Percentiles rank a stretch among this genome's conserved stretches.
Conservation (phyloP, 768 basidiomycete genomes). For the Udeniomyces megalosporus region DNA sequence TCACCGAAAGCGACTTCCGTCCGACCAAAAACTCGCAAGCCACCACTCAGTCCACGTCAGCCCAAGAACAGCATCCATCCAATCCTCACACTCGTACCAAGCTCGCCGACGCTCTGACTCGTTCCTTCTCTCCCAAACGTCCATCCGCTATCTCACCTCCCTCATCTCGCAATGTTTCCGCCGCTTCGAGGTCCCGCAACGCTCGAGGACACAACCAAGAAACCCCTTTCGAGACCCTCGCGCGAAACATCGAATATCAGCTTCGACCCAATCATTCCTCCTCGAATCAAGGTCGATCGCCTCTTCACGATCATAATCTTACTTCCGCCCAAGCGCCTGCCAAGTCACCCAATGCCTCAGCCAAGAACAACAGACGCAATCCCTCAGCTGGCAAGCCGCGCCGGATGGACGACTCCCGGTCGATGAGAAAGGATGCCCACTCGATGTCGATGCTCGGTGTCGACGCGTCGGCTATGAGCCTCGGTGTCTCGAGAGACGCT, state of each 20-base stretch:
- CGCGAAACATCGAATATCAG: slow-evolving; percentile 11
- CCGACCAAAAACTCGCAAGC: neutral
- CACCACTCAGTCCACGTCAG: neutral
- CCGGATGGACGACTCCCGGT: too few relatives aligned
- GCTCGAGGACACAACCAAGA: neutral
- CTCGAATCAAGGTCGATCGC: neutral
- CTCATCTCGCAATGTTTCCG: neutral
- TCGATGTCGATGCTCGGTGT: neutral
- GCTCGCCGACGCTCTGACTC: slow-evolving; percentile 16
- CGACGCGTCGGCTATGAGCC: neutral
- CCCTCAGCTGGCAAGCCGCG: too few relatives aligned
- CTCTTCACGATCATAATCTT: neutral
- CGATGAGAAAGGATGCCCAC: neutral
- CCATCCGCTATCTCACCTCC: slow-evolving; percentile 37
- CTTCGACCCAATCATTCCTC: neutral
- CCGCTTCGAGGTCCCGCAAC: neutral
- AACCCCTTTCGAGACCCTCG: slow-evolving; percentile 11
- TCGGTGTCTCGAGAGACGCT: neutral
- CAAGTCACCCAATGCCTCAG: neutral
- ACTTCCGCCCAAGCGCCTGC: neutral
- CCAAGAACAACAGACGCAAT: neutral
- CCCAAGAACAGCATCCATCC: neutral
- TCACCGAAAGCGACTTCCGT: neutral
- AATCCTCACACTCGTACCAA: slow-evolving; percentile 4
- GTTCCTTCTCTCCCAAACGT: slow-evolving; percentile 33